Base-by-base conservation (phyloP, 2,329 filamentous ascomycete species). In the Neoascochyta sp. region DNA sequence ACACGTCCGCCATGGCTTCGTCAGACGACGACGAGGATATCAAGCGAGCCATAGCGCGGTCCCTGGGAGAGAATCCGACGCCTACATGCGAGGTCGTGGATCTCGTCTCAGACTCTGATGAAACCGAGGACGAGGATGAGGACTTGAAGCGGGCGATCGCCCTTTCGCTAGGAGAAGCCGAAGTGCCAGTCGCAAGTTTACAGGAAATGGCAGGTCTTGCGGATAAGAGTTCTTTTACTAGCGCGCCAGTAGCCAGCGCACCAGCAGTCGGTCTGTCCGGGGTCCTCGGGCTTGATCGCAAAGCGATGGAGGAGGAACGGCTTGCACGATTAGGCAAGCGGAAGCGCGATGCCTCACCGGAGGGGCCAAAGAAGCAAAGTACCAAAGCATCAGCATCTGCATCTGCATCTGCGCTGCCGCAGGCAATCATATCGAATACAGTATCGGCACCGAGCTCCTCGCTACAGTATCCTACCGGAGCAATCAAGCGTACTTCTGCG, bases 221-320 rank as follows among this genome's bases (percentile, higher is more conserved):
- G n/a, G n/a, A n/a, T n/a, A n/a, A n/a, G n/a, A n/a, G n/a, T n/a
- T n/a, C n/a, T n/a, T n/a, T n/a, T n/a, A n/a, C n/a, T n/a, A n/a
- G n/a, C n/a, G n/a, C n/a, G n/a, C n/a, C n/a, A n/a, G n/a, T n/a
- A n/a, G n/a, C n/a, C 23, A 11, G 6, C 6, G 4, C 2, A 22
- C 5, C 3, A 25, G 17, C 22, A 21, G 17, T 15, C 22, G 11
- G 9, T 9, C 21, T 18, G 11, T 22, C 20, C 16, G 68, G 70
- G 0, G 47, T 78, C 0, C 52, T 74, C 4, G 73, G 74, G 3
- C 62, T 94, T 1, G 76, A 95, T 64, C 76, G 89, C 19, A 86
- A 81, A 61, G 75, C 78, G 29, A 92, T 95, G 86, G 90, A 95
- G 60, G 71, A 80, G 50, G 87, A 93, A 56, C 79, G 90, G 22